phyloP scores from a whole-genome alignment of 148 eudicot genomes.

The Limonium bicolor region DNA sequence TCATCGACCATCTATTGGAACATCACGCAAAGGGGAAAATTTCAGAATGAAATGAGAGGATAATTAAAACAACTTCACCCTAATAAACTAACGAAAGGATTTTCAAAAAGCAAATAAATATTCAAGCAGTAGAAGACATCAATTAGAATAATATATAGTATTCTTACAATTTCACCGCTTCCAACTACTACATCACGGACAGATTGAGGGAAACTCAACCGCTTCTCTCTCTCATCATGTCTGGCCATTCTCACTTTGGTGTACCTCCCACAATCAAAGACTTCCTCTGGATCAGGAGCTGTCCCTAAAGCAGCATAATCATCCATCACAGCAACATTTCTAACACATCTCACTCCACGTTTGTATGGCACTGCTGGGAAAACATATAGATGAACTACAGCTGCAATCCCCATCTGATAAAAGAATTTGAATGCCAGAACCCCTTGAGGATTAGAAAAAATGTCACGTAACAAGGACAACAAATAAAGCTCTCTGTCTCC shows the following conservation, averaged over 20 bases:
- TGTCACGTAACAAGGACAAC: background rate
- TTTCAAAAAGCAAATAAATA: no score
- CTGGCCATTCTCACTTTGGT: conserved; percentile 32
- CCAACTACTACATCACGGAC: conserved; percentile 95
- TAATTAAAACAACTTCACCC: background rate
- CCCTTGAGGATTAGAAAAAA: background rate
- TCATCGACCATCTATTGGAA: conserved; percentile 67
- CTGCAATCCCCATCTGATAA: conserved; percentile 91
- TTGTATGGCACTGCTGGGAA: conserved; percentile 91
- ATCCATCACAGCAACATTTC: conserved; percentile 86
- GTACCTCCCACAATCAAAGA: conserved; percentile 53
- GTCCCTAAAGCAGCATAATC: conserved; percentile 88
- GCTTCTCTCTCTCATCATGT: conserved; percentile 49
- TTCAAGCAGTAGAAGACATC: no score
- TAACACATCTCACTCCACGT: conserved; percentile 90
- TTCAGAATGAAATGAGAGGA: background rate
- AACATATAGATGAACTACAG: conserved; percentile 84
- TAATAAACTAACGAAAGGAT: background rate
- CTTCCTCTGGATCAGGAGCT: conserved; percentile 91
- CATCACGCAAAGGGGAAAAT: conserved; percentile 5
- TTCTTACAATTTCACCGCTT: conserved; percentile 89
- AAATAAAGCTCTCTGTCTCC: background rate
- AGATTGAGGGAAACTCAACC: conserved; percentile 71
- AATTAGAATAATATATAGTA: background rate
- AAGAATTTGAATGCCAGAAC: conserved; percentile 6